Evolutionary conservation across 768 basidiomycete genomes (phyloP).

Genomic region (Panaeolus cyanescens): DNA sequence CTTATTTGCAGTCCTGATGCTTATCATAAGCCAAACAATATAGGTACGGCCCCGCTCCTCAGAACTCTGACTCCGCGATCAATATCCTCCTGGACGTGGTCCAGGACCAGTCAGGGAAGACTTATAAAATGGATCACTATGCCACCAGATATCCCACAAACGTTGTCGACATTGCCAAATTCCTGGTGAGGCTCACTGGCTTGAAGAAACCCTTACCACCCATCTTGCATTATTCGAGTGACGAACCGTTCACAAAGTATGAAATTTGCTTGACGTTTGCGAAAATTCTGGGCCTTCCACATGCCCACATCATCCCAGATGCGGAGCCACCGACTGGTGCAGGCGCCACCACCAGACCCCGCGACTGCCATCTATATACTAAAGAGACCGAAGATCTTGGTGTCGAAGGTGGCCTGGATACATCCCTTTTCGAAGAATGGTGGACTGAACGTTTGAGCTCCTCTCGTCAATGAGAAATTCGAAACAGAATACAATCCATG

Average conservation of each 20-base stretch:
- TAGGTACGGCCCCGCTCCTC: slow-evolving; percentile 86
- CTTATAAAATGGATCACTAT: slow-evolving; percentile 95
- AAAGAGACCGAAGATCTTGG: slow-evolving; percentile 71
- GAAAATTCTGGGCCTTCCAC: slow-evolving; percentile 66
- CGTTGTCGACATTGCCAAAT: slow-evolving; percentile 82
- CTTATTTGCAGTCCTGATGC: not conserved
- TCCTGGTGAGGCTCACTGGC: slow-evolving; percentile 80
- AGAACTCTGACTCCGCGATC: slow-evolving; percentile 86
- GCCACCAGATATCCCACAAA: slow-evolving; percentile 94
- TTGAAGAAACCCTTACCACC: slow-evolving; percentile 54
- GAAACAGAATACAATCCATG: not conserved
- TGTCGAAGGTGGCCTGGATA: slow-evolving; percentile 57
- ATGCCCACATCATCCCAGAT: slow-evolving; percentile 76
- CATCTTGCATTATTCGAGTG: slow-evolving; percentile 84
- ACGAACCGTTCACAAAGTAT: slow-evolving; percentile 89
- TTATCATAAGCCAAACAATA: not conserved
- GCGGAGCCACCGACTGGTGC: slow-evolving; percentile 61
- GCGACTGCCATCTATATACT: slow-evolving; percentile 78
- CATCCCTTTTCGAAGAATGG: slow-evolving; percentile 82
- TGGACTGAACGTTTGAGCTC: slow-evolving; percentile 58
- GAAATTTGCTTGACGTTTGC: slow-evolving; percentile 86
- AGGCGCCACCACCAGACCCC: slow-evolving; percentile 75
- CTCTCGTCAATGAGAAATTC: not conserved
- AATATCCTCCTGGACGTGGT: slow-evolving; percentile 90
- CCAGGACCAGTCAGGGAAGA: slow-evolving; percentile 82